phyloP scores from a whole-genome alignment of 768 basidiomycete genomes.

The Mycena sanguinolenta region DNA sequence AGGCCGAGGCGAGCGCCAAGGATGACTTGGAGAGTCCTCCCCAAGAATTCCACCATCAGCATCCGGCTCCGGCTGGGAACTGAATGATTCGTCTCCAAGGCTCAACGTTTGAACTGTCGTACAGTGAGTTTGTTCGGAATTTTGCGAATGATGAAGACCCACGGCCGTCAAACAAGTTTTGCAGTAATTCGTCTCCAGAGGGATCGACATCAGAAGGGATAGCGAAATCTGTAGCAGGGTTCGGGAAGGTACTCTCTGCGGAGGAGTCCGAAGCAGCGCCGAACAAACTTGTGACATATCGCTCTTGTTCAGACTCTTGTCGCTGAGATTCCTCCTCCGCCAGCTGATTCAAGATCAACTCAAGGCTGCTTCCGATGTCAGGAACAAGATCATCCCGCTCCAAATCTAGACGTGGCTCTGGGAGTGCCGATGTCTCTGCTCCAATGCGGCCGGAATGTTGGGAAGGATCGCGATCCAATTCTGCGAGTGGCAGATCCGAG shows the following conservation, averaged over 20 bases:
- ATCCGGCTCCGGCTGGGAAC: not conserved
- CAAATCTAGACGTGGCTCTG: no score
- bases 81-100: not conserved
- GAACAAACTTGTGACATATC: not conserved
- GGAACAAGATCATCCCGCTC: constrained; percentile 11
- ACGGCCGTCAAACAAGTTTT: constrained; percentile 4
- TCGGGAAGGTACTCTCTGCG: not conserved
- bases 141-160: not conserved
- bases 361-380: constrained; percentile 5
- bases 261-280: not conserved
- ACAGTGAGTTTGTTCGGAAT: not conserved
- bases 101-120: not conserved
- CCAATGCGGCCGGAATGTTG: no score
- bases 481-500: no score
- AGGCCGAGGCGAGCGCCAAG: no score
- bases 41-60: no score
- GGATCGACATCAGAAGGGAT: not conserved
- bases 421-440: no score
- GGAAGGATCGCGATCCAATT: no score
- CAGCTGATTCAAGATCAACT: constrained; percentile 19
- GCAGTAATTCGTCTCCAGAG: constrained; percentile 8
- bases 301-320: constrained; percentile 1
- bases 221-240: not conserved
- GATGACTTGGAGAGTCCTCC: no score
- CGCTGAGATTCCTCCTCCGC: constrained; percentile 18